A percentile compares a stretch with the other conserved stretches of the same genome.
Conservation (phyloP, 1,284 basidiomycete genomes). For the Ganoderma leucocontextum region DNA sequence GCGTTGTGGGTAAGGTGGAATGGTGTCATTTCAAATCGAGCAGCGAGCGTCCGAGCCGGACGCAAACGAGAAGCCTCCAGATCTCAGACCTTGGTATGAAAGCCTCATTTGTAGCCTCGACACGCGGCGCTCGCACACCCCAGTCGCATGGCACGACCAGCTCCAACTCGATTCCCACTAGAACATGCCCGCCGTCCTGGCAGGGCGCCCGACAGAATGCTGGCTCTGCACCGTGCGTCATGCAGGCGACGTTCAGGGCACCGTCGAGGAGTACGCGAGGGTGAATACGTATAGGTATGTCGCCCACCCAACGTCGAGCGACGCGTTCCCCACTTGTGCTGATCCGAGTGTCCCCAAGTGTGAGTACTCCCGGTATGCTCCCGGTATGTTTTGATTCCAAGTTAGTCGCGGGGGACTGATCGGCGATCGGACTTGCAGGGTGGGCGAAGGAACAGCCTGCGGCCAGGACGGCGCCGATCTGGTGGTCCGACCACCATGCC, state of each 20-base stretch:
- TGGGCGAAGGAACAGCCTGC: constrained; percentile 66
- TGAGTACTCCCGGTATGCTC: constrained; percentile 45
- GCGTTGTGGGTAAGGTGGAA: no score
- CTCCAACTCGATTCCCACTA: no score
- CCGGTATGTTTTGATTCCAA: background rate
- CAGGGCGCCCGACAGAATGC: constrained; percentile 50
- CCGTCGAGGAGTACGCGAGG: constrained; percentile 51
- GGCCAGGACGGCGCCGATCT: constrained; percentile 49
- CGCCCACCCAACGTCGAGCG: constrained; percentile 53
- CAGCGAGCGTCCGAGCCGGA: no score
- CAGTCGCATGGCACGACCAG: no score
- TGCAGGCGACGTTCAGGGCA: constrained; percentile 56
- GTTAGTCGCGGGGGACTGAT: background rate
- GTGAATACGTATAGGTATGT: constrained; percentile 55
- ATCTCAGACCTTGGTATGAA: no score
- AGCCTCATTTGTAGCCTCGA: no score
- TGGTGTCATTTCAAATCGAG: no score
- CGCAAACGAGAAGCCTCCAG: no score
- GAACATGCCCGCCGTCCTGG: constrained; percentile 42
- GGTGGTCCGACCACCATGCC: constrained; percentile 29
- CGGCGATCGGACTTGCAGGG: constrained; percentile 42
- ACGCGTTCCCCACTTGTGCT: constrained; percentile 54
- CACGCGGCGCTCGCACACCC: no score
- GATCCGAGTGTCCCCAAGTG: constrained; percentile 49
- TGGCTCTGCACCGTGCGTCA: constrained; percentile 60